These are phyloP conservation scores for Macrophomina tecta DNA, from an alignment of 2,329 filamentous ascomycete species.

Conservation along the genomic window DNA sequence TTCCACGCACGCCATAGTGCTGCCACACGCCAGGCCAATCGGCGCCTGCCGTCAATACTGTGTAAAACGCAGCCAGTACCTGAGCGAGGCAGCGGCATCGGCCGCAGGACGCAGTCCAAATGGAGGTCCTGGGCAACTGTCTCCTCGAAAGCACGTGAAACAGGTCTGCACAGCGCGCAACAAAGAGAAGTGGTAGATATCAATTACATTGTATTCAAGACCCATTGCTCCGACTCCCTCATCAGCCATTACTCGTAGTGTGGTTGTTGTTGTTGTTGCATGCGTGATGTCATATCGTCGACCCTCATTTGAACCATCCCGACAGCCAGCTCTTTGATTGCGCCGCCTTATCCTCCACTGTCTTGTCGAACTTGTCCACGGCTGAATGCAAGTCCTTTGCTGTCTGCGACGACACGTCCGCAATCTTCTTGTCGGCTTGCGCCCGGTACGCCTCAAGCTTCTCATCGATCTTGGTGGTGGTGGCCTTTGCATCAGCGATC, in stretches of 20 bases:
- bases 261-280: background rate
- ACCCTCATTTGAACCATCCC: conserved; percentile 70
- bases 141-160: conserved; percentile 17
- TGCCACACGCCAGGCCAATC: background rate
- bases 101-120: background rate
- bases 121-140: conserved; percentile 16
- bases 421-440: conserved; percentile 66
- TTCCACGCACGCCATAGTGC: conserved; percentile 11
- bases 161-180: background rate
- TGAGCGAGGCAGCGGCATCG: background rate
- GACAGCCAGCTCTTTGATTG: conserved; percentile 86
- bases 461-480: conserved; percentile 68
- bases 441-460: conserved; percentile 60
- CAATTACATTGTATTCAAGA: background rate
- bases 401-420: conserved; percentile 70
- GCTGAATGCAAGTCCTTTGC: conserved; percentile 56
- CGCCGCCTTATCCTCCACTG: conserved; percentile 75
- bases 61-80: background rate
- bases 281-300: conserved; percentile 2
- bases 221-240: conserved; percentile 7
- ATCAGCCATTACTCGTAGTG: conserved; percentile 6
- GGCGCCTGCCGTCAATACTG: conserved; percentile 1
- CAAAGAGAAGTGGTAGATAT: background rate
- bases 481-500: conserved; percentile 46
- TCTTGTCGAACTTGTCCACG: conserved; percentile 81